phyloP scores from a whole-genome alignment of 2,329 filamentous ascomycete species.

The Fusarium sulawesiense region DNA sequence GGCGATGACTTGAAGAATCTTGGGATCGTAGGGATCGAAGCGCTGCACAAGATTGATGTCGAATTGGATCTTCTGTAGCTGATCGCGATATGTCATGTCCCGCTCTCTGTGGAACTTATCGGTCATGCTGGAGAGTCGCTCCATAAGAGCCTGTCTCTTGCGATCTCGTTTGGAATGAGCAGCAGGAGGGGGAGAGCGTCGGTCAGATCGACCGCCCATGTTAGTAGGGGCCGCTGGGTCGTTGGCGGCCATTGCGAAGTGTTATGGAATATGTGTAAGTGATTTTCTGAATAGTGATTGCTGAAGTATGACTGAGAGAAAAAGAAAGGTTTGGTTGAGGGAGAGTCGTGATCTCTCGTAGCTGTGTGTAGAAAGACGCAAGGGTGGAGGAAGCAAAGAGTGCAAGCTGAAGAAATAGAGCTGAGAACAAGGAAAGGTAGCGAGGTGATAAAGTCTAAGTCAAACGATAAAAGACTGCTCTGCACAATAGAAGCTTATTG shows the following conservation, averaged over 20 bases:
- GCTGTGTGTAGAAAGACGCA: conserved; percentile 6
- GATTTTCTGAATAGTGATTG: neutral
- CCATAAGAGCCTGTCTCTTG: conserved; percentile 82
- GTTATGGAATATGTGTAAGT: conserved; percentile 2
- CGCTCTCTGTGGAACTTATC: conserved; percentile 83
- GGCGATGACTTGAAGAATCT: conserved; percentile 77
- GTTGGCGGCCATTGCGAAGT: conserved; percentile 54
- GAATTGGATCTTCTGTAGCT: conserved; percentile 90
- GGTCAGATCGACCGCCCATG: conserved; percentile 50
- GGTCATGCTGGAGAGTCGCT: conserved; percentile 80
- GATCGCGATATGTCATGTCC: conserved; percentile 86
- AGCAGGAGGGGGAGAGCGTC: conserved; percentile 53
- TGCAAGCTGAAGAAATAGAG: conserved; percentile 21
- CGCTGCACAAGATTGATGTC: conserved; percentile 88
- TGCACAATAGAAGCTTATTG: neutral
- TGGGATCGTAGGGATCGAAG: conserved; percentile 81
- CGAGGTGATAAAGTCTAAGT: neutral
- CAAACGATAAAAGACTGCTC: neutral
- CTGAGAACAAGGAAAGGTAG: conserved; percentile 13
- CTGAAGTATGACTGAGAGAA: neutral
- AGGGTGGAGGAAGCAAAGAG: conserved; percentile 30
- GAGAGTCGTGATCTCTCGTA: conserved; percentile 11
- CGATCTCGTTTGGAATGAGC: conserved; percentile 89
- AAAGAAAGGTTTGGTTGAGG: neutral
- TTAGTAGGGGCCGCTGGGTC: conserved; percentile 51